Percentiles rank a stretch among this genome's conserved stretches.
These are phyloP conservation scores for Melastoma candidum DNA, from an alignment of 441 rosid species.

Conservation along the genomic window DNA sequence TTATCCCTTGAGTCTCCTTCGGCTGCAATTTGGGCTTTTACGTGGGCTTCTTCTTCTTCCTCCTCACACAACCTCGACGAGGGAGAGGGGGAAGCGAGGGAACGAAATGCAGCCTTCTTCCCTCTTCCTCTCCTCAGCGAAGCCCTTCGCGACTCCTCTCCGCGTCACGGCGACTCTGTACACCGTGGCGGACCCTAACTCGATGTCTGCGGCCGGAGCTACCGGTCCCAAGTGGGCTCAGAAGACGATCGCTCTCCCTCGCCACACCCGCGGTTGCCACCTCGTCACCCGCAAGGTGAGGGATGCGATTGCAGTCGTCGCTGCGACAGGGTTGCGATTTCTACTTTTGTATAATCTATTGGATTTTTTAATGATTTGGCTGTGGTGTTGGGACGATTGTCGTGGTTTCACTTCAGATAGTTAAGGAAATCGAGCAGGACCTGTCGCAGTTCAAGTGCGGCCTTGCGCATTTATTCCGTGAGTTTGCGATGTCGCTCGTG, in stretches of 20 bases:
- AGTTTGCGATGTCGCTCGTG: slow-evolving; percentile 12
- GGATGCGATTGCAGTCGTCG: slow-evolving; percentile 2
- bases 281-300: slow-evolving; percentile 74
- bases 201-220: slow-evolving; percentile 30
- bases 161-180: slow-evolving; percentile 10
- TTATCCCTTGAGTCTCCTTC: no score
- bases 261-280: slow-evolving; percentile 82
- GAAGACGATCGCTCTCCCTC: slow-evolving; percentile 76
- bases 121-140: slow-evolving; percentile 11
- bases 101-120: slow-evolving; percentile 8
- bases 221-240: slow-evolving; percentile 80
- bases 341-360: no score
- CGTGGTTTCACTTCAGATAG: slow-evolving; percentile 32
- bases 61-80: no score
- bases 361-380: slow-evolving; percentile 5
- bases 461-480: slow-evolving; percentile 80
- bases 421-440: slow-evolving; percentile 65
- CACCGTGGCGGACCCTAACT: slow-evolving; percentile 22
- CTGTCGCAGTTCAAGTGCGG: slow-evolving; percentile 78
- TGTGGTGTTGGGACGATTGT: slow-evolving; percentile 5
- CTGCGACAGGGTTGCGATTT: background rate
- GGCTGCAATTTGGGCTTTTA: no score
- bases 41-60: no score
- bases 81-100: no score
- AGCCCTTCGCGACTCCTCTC: slow-evolving; percentile 4